Evolutionary conservation across 1,284 basidiomycete species (phyloP).

Genomic region (Phellinidium pouzarii): DNA sequence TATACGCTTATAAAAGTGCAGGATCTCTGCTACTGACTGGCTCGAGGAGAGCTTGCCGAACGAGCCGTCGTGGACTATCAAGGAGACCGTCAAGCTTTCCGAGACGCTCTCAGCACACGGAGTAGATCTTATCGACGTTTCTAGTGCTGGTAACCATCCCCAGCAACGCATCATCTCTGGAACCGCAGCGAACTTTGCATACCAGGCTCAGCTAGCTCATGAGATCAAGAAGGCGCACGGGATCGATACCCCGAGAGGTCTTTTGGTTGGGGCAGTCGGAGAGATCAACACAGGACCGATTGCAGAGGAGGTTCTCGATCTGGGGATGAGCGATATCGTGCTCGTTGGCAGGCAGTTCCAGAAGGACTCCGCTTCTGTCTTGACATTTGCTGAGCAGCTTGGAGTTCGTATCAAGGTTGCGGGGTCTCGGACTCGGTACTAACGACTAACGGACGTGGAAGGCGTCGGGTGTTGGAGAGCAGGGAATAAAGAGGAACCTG

Average conservation of each 20-base stretch:
- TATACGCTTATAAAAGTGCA: slow-evolving; percentile 25
- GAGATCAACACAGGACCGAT: slow-evolving; percentile 39
- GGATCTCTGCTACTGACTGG: slow-evolving; percentile 51
- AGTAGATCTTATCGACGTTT: slow-evolving; percentile 55
- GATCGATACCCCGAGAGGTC: slow-evolving; percentile 22
- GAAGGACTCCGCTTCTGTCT: slow-evolving; percentile 46
- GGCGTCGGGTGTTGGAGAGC: neutral
- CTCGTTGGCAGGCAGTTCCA: slow-evolving; percentile 51
- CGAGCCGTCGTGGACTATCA: slow-evolving; percentile 44
- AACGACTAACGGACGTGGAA: slow-evolving; percentile 20
- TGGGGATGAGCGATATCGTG: slow-evolving; percentile 33
- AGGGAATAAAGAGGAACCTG: neutral
- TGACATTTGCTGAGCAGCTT: slow-evolving; percentile 26
- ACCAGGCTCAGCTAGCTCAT: neutral
- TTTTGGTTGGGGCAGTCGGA: slow-evolving; percentile 44
- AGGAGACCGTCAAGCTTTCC: slow-evolving; percentile 47
- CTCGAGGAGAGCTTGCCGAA: slow-evolving; percentile 40
- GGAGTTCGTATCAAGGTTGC: slow-evolving; percentile 25
- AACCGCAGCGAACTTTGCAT: slow-evolving; percentile 28
- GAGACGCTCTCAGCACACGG: slow-evolving; percentile 45
- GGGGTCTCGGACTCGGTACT: slow-evolving; percentile 32
- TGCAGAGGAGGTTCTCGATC: slow-evolving; percentile 37
- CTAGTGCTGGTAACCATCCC: slow-evolving; percentile 42
- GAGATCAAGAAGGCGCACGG: slow-evolving; percentile 33
- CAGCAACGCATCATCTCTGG: slow-evolving; percentile 31